phyloP scores from a whole-genome alignment of 2,329 filamentous ascomycete species.

The Phialophora tarda region DNA sequence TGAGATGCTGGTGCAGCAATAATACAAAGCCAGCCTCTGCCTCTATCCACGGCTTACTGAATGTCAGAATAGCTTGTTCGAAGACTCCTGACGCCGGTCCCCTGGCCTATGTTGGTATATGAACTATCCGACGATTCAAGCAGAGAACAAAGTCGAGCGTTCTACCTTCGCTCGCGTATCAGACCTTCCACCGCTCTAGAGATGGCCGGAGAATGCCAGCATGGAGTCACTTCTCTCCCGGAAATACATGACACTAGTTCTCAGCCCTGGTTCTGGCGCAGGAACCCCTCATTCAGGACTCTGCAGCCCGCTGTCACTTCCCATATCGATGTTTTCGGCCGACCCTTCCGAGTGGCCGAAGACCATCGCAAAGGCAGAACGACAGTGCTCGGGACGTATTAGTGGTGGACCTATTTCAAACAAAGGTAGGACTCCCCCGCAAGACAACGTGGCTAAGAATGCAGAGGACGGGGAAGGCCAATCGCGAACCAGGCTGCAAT shows the following conservation, averaged over 20 bases:
- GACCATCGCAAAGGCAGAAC: background rate
- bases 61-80: background rate
- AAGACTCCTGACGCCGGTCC: background rate
- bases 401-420: background rate
- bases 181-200: background rate
- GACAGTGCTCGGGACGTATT: background rate
- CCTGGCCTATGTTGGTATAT: background rate
- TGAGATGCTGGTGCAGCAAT: background rate
- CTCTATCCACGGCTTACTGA: background rate
- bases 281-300: background rate
- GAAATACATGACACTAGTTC: background rate
- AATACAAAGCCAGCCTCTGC: background rate
- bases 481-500: background rate
- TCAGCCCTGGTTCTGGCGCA: background rate
- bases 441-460: background rate
- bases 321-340: background rate
- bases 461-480: background rate
- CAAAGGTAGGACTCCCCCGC: background rate
- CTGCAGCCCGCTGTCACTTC: background rate
- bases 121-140: background rate
- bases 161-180: background rate
- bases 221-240: background rate
- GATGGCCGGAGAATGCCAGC: background rate
- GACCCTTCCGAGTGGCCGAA: background rate
- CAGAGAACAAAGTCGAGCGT: background rate